Evolutionary conservation across 768 basidiomycete species (phyloP), one percentile per base, ranked within the genome.

Genomic region (Clitopilus hobsonii): DNA sequence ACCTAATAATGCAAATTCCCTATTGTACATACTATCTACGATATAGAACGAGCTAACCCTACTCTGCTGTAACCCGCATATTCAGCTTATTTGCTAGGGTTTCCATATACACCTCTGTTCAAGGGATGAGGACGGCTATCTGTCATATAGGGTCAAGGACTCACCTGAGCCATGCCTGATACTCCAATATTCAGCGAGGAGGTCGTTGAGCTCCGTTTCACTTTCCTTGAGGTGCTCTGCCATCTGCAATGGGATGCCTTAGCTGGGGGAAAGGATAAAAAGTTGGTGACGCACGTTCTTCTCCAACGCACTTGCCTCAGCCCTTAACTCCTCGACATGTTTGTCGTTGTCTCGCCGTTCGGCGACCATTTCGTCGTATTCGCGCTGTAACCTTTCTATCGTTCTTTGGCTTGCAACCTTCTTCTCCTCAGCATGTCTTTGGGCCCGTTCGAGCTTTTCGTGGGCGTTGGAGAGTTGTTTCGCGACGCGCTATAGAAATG

Each of bases 171-270:
- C 83, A 60, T 89, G 86, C 32, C 90, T 78, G 52, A 93, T 73
- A 54, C 79, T 84, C 85, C 88, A 91, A 67, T 96, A 94, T 66
- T 93, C 92, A 7, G 81, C 72, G 36, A 97, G 75, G 18, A 97
- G 74, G 54, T 89, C 85, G 59, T 86, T 85, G n/a, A 95, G 73
- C 65, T 94, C 91, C 6, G 69, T 71, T 68, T 94, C 90, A 60
- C 84, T 91, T 56, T 75, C 75, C 65, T 81, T 85, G 53, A 91
- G 70, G 61, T 91, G 89, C 48, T 90, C 87, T 1, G 80, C 73
- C 79, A 88, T 92, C 90, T 93, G 60, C 0, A 38, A n/a, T n/a
- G n/a, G n/a, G n/a, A n/a, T n/a, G n/a, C n/a, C n/a, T n/a, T n/a
- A n/a, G n/a, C n/a, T n/a, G n/a, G n/a, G n/a, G n/a, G n/a, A n/a